Base-by-base conservation (phyloP, 106 monocot species). In the Dendrobium catenatum region DNA sequence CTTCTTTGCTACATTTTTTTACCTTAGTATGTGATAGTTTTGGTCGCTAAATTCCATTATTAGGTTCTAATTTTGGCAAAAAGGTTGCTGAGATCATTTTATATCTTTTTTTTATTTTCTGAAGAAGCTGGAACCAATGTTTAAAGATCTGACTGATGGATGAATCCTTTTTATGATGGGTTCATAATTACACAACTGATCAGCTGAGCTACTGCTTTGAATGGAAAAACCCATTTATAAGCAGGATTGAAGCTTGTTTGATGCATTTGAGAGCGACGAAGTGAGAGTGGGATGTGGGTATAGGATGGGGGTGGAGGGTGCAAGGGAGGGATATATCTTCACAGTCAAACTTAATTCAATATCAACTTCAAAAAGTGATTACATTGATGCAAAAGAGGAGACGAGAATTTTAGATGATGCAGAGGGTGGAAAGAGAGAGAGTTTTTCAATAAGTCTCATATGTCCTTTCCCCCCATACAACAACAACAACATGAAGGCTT, bases 141-240 rank as follows among this genome's bases (percentile, higher is more conserved):
- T 67, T 67, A 26, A 67, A 26, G 26, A 11, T 27, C 4, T 67
- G 67, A 67, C 10, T 11, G 67, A 9, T 8, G 26, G 27, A 67
- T 27, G 27, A 67, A 26, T 24, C 27, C 67, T 67, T 67, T 24
- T 67, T 7, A 67, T 67, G 67, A 26, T 29, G 16, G 27, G 22
- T 67, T 67, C 27, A 29, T 24, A 67, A 67, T 27, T 29, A 67
- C 27, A 29, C 67, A 67, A 27, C 27, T 58, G 58, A 58, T 58
- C 58, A 19, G 18, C 18, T n/a, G 17, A 58, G 18, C 20, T 5
- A 68, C 67, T 29, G 22, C 67, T 27, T 17, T 46, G 27, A 9
- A 68, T 68, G 27, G 27, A 68, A 68, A 56, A 68, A 29, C 24
- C 27, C 67, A 68, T 68, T 68, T 68, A 68, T 27, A 58, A 68